These are phyloP conservation scores for Durio zibethinus DNA, from an alignment of 345 rosid species.

Conservation along the genomic window DNA sequence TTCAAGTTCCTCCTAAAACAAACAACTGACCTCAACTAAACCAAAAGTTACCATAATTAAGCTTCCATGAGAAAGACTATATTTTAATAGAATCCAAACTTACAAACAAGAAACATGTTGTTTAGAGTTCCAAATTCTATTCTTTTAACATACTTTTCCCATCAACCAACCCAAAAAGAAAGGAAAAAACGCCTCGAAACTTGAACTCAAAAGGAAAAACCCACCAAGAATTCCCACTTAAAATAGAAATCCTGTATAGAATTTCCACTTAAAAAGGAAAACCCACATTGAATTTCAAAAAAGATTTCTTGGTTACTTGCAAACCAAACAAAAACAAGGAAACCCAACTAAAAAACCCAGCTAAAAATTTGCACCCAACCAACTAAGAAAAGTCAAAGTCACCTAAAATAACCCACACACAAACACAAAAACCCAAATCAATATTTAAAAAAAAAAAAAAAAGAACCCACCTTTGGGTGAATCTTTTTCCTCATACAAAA, in stretches of 20 bases:
- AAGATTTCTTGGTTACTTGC: constrained; percentile 8
- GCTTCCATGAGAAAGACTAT: neutral
- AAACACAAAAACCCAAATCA: neutral
- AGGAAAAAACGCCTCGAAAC: neutral
- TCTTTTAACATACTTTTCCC: neutral
- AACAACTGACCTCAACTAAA: neutral
- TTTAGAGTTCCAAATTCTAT: neutral
- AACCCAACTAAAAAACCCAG: constrained; percentile 6
- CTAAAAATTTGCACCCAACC: constrained; percentile 9
- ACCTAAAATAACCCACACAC: neutral
- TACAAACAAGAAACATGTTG: neutral
- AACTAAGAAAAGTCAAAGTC: constrained; percentile 26
- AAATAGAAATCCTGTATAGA: constrained; percentile 1
- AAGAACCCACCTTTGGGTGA: constrained; percentile 23
- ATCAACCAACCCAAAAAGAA: constrained; percentile 5
- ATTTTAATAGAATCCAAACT: neutral
- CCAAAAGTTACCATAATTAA: neutral
- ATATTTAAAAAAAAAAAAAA: neutral
- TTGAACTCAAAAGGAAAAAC: neutral
- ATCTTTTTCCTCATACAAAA: constrained; percentile 14
- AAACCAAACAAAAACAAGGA: constrained; percentile 10
- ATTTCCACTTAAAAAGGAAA: neutral
- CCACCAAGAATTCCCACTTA: constrained; percentile 1
- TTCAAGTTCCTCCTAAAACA: constrained; percentile 3
- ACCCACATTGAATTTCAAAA: neutral